These are phyloP conservation scores for Phytopythium chamaehyphon DNA, from an alignment of 352 stramenopile species.

Conservation along the genomic window DNA sequence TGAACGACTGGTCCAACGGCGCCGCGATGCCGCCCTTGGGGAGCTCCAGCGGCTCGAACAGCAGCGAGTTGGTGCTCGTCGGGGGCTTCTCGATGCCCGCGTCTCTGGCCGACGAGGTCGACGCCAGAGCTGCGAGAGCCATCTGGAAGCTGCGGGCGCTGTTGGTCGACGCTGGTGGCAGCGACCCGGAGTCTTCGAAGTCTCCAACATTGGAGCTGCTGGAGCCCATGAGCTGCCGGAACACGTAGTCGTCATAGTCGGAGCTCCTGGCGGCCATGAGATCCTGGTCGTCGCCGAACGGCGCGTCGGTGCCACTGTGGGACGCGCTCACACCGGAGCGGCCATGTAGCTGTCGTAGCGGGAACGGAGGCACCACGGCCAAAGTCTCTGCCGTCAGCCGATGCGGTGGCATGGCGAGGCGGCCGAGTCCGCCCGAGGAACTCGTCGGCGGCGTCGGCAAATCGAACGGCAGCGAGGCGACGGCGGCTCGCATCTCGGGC, in stretches of 20 bases:
- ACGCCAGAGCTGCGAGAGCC: constrained; percentile 4
- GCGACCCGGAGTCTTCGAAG: constrained; percentile 1
- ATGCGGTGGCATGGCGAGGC: too few species aligned
- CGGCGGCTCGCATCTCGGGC: constrained; percentile 38
- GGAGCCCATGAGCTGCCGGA: constrained; percentile 30
- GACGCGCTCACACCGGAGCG: too few species aligned
- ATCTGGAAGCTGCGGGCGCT: constrained; percentile 7
- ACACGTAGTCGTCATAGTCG: constrained; percentile 37
- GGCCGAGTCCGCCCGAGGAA: too few species aligned
- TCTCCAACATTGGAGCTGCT: neutral
- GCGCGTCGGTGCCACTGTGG: neutral
- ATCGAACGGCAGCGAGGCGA: constrained; percentile 1
- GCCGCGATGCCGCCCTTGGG: constrained; percentile 8
- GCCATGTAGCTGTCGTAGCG: too few species aligned
- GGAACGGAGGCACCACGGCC: too few species aligned
- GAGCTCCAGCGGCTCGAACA: constrained; percentile 35
- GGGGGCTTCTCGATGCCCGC: constrained; percentile 5
- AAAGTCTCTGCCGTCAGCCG: too few species aligned
- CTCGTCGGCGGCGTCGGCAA: too few species aligned
- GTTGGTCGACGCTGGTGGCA: constrained; percentile 4
- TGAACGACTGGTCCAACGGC: constrained; percentile 9
- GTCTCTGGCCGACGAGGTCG: constrained; percentile 4
- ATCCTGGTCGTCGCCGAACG: constrained; percentile 21
- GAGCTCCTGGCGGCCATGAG: neutral
- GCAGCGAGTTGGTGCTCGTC: constrained; percentile 19